A percentile compares a stretch with the other conserved stretches of the same genome.
Evolutionary conservation across 495 filamentous ascomycete genomes (phyloP).

Genomic region (Bathelium albidoporum): DNA sequence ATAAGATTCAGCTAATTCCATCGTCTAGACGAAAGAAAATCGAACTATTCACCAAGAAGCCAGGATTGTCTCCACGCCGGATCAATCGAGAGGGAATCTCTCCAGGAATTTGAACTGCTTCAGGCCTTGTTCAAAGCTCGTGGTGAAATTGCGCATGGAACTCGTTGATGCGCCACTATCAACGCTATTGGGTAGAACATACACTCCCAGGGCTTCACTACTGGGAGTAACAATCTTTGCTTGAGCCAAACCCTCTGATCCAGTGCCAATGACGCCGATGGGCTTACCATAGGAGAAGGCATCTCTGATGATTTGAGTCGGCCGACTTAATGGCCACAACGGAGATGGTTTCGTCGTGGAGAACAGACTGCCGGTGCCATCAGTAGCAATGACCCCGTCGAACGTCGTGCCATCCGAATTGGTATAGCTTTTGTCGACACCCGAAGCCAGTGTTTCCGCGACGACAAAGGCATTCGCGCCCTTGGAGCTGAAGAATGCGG

Average conservation of each 20-base stretch:
- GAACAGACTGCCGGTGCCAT: slow-evolving; percentile 49
- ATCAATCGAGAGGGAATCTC: slow-evolving; percentile 44
- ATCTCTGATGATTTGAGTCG: slow-evolving; percentile 53
- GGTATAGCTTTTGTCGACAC: slow-evolving; percentile 60
- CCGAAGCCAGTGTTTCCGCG: slow-evolving; percentile 45
- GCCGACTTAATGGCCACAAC: slow-evolving; percentile 55
- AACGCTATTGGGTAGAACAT: background rate
- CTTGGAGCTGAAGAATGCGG: slow-evolving; percentile 27
- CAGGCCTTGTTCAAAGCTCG: slow-evolving; percentile 48
- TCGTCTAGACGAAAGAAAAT: no score
- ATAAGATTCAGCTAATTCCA: no score
- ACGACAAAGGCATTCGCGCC: slow-evolving; percentile 46
- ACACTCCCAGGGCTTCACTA: background rate
- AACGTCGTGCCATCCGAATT: slow-evolving; percentile 60
- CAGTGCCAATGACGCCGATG: slow-evolving; percentile 50
- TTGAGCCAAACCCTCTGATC: slow-evolving; percentile 32
- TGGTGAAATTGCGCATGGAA: slow-evolving; percentile 20
- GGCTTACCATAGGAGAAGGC: slow-evolving; percentile 67
- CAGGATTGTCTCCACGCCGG: background rate
- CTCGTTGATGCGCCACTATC: background rate
- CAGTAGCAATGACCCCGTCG: slow-evolving; percentile 55
- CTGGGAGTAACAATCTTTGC: slow-evolving; percentile 32
- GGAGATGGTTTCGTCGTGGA: slow-evolving; percentile 13
- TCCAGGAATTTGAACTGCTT: slow-evolving; percentile 55
- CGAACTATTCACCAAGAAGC: no score